Evolutionary conservation across 2,329 filamentous ascomycete genomes (phyloP), one percentile per base, ranked within the genome.

Genomic region (Fulvia fulva): DNA sequence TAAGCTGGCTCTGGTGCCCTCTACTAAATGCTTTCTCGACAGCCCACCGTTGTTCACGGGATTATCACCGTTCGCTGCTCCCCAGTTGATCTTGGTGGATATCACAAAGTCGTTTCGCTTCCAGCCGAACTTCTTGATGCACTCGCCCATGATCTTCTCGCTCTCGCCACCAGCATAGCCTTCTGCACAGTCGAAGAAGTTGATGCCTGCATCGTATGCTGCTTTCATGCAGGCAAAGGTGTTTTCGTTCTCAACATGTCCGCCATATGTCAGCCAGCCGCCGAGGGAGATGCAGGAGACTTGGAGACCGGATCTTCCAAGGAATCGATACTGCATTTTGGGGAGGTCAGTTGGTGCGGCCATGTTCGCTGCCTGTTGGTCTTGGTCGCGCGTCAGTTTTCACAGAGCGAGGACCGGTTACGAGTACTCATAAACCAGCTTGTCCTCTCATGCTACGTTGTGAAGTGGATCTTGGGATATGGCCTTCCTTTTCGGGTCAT

Each of bases 271-370:
- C 58, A 73, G 66, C 73, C 73, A 76, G 22, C 73, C 78, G 19
- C 78, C 78, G 5, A 80, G 72, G n/a, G 76, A 79, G 59, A 81
- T 70, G 60, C 79, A 73, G n/a, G 76, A 79, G 26, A 80, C 78
- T 70, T 80, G 80, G 34, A 81, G 71, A 55, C 78, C 78, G 44
- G 74, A 73, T 4, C 76, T 76, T n/a, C 76, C 77, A 8, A 80
- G 71, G 63, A 77, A 72, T 61, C 77, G 75, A 67, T 47, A 47
- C 25, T 47, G 44, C 44, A 47, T 47, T 26, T 47, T 25, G 21
- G 44, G 44, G 5, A 47, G 44, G 11, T 47, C 44, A 12, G 9
- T 47, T 14, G 44, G 21, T 12, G 21, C 7, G n/a, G 44, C 12
- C 44, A 47, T 47, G 3, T 47, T 47, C 12, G 28, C 12, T 32